These are phyloP conservation scores for Phylloporus scabripes DNA, from an alignment of 768 basidiomycete genomes.

Conservation along the genomic window DNA sequence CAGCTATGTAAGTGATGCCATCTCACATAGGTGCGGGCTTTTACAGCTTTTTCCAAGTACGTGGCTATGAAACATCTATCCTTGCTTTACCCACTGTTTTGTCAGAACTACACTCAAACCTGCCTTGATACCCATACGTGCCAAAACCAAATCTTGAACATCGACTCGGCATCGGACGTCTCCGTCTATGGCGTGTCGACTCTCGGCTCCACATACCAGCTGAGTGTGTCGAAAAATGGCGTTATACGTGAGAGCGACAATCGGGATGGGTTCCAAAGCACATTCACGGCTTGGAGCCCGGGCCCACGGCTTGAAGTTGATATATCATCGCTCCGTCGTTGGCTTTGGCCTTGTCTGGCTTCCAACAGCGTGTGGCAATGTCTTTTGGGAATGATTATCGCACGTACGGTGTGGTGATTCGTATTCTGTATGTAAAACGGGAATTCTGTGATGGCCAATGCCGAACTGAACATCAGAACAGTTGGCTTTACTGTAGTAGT, in stretches of 20 bases:
- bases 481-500: background rate
- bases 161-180: slow-evolving; percentile 30
- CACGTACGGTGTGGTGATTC: background rate
- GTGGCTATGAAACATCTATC: background rate
- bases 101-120: slow-evolving; percentile 47
- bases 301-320: background rate
- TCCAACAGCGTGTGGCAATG: background rate
- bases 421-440: background rate
- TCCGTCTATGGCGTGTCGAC: slow-evolving; percentile 40
- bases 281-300: slow-evolving; percentile 24
- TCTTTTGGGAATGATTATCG: background rate
- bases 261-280: slow-evolving; percentile 36
- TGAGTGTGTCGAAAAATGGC: slow-evolving; percentile 31
- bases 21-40: slow-evolving; percentile 35
- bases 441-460: background rate
- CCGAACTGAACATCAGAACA: background rate
- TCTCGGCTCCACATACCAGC: slow-evolving; percentile 34
- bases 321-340: background rate
- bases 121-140: slow-evolving; percentile 45
- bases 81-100: background rate
- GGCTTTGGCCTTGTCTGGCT: background rate
- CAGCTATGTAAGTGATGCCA: background rate
- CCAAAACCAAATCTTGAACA: slow-evolving; percentile 41
- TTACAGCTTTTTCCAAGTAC: slow-evolving; percentile 43
- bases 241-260: slow-evolving; percentile 33